Evolutionary conservation across 345 rosid genomes (phyloP).

Genomic region (Citrus cavaleriei): DNA sequence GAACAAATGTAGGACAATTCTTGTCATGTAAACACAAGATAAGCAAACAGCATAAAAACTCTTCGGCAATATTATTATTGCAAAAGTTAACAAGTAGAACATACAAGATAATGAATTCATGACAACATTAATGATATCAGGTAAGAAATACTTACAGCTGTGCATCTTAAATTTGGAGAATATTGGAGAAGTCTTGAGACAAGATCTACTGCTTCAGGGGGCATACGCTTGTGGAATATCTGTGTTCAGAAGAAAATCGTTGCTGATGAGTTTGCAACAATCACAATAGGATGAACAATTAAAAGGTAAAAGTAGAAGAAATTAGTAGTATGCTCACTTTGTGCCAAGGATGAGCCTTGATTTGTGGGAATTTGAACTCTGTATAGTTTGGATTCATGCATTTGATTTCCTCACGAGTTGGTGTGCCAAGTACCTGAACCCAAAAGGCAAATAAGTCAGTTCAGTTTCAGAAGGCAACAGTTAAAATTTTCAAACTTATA

Average conservation of each 20-base stretch:
- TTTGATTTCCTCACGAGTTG: conserved; percentile 29
- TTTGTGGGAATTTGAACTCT: conserved; percentile 24
- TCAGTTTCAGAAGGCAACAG: background rate
- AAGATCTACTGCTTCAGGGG: conserved; percentile 24
- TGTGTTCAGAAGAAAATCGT: background rate
- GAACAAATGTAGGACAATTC: too few species aligned
- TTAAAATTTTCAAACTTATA: background rate
- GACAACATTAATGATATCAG: background rate
- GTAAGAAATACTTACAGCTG: conserved; percentile 15
- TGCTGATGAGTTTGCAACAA: background rate
- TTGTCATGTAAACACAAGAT: too few species aligned
- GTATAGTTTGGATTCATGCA: conserved; percentile 29
- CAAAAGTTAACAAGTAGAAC: too few species aligned
- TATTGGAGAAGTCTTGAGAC: conserved; percentile 28
- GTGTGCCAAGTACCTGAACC: conserved; percentile 18
- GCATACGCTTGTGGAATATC: conserved; percentile 28
- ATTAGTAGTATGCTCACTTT: conserved; percentile 11
- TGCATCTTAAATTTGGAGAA: conserved; percentile 22
- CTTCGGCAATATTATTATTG: too few species aligned
- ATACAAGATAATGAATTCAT: too few species aligned
- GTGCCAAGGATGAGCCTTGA: conserved; percentile 30
- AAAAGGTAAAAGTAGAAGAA: background rate
- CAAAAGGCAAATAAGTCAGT: background rate
- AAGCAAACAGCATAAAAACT: too few species aligned
- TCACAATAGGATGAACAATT: background rate